phyloP scores from a whole-genome alignment of 2,329 filamentous ascomycete species.

The Onygena corvina region DNA sequence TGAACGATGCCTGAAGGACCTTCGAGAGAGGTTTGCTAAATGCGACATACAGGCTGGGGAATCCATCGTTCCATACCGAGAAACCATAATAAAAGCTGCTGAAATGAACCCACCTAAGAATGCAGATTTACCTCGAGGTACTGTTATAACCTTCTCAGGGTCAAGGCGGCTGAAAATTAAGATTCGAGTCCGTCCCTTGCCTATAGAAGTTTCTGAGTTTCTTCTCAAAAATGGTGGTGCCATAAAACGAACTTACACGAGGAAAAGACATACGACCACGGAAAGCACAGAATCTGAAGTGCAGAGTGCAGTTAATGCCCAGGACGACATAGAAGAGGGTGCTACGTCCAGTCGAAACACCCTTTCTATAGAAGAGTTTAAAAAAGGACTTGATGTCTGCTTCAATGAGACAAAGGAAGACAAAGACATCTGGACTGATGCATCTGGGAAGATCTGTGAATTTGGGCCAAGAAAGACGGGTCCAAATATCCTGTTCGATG shows the following conservation, averaged over 20 bases:
- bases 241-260: conserved; percentile 66
- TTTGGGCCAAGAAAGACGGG: conserved; percentile 80
- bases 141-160: conserved; percentile 59
- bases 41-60: conserved; percentile 92
- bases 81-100: conserved; percentile 73
- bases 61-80: conserved; percentile 88
- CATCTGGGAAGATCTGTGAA: conserved; percentile 69
- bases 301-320: conserved; percentile 19
- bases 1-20: conserved; percentile 83
- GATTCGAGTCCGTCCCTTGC: conserved; percentile 66
- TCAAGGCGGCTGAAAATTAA: conserved; percentile 76
- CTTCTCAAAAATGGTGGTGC: conserved; percentile 65
- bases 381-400: conserved; percentile 49
- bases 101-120: conserved; percentile 88
- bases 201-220: conserved; percentile 68
- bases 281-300: conserved; percentile 23
- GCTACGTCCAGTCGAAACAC: conserved; percentile 49
- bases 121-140: conserved; percentile 74
- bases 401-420: conserved; percentile 63
- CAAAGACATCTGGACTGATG: conserved; percentile 62
- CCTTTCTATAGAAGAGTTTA: conserved; percentile 65
- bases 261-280: conserved; percentile 45
- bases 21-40: conserved; percentile 80
- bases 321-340: conserved; percentile 39
- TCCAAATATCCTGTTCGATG: conserved; percentile 80